Evolutionary conservation across 129 eudicot species (phyloP), one percentile per base, ranked within the genome.

Genomic region (Artemisia argyi): DNA sequence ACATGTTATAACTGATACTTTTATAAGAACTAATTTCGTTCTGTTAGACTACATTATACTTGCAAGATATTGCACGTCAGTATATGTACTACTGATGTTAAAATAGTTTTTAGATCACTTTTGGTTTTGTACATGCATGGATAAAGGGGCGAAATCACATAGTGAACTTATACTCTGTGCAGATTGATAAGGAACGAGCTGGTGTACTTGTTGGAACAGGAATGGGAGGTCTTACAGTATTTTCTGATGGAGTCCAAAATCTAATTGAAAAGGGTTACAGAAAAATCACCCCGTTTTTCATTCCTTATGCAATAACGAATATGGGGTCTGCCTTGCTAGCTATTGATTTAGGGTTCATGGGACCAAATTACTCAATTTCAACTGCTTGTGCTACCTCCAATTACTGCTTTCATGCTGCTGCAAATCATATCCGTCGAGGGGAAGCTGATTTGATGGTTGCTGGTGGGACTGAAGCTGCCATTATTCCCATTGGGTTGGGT

Each of bases 331-430:
- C 99, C 1, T 80, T 91, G 77, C 91, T 95, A 64, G 97, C 88
- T 35, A 95, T 95, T 60, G 99, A 95, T 79, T 69, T 91, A 24
- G 99, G 97, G 32, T 85, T 95, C 55, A 91, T 91, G 99, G 99
- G 99, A 61, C 99, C 99, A 14, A 95, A 95, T 68, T 95, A 95
- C 66, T 95, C 99, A 15, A 95, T 95, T 65, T 91, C 97, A 44
- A 88, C 99, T 61, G 99, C 99, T 55, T 95, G 99, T 83, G 99
- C 99, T 57, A 95, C 99, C 69, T 95, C 99, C 32, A 95, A 95
- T 80, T 95, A 88, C 70, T 95, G 97, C 78, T 90, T 95, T 70
- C 88, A 90, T 61, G 96, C 99, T 56, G 99, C 99, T 69, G 99
- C 99, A 58, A 95, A 95, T 79, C 99, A 95, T 73, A 95, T 95